Conservation (phyloP, 768 basidiomycete species). For the Lentinula lateritia region DNA sequence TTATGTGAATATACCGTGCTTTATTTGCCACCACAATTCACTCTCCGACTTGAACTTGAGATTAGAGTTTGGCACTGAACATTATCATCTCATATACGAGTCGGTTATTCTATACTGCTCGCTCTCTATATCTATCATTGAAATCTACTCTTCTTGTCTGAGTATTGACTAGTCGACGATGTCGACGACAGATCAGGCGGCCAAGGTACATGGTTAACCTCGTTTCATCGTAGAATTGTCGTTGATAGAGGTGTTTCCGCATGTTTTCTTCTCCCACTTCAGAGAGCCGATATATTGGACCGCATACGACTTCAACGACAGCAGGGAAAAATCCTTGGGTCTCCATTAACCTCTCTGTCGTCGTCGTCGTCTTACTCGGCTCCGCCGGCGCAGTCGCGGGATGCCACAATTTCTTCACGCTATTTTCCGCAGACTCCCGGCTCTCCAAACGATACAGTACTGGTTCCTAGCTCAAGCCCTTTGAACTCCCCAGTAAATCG, state of each 20-base stretch:
- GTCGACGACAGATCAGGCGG: neutral
- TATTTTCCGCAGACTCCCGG: constrained; percentile 47
- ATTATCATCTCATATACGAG: neutral
- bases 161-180: neutral
- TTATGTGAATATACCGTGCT: neutral
- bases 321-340: constrained; percentile 24
- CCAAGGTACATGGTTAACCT: neutral
- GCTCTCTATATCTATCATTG: neutral
- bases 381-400: constrained; percentile 67
- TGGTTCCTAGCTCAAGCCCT: constrained; percentile 78
- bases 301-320: constrained; percentile 34
- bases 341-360: constrained; percentile 21
- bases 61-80: neutral
- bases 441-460: constrained; percentile 47
- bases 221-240: neutral
- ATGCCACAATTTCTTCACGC: constrained; percentile 63
- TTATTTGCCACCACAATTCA: constrained; percentile 4
- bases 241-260: neutral
- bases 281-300: constrained; percentile 39
- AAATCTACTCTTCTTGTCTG: neutral
- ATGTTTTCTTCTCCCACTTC: neutral
- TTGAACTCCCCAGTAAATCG: constrained; percentile 32
- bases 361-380: constrained; percentile 21
- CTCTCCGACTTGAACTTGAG: constrained; percentile 5
- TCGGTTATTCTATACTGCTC: neutral